These are phyloP conservation scores for Eucalyptus virginea DNA, from an alignment of 345 rosid species.

Conservation along the genomic window DNA sequence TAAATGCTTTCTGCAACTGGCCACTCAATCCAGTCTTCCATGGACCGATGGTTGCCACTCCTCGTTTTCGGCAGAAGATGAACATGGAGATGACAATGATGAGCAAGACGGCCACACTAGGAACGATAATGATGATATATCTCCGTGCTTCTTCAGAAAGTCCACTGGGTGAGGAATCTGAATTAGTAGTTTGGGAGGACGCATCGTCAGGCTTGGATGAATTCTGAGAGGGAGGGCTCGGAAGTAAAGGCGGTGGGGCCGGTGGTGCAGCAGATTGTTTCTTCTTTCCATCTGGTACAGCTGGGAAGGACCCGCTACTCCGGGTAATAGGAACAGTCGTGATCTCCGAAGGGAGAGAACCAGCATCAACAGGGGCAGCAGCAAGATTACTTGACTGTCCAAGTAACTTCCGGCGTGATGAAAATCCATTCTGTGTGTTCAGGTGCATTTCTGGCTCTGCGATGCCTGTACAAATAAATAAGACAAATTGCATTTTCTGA, in stretches of 20 bases:
- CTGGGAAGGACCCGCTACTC: slow-evolving; percentile 88
- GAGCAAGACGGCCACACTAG: slow-evolving; percentile 9
- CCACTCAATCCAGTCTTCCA: slow-evolving; percentile 97
- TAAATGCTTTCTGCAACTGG: slow-evolving; percentile 87
- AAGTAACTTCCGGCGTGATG: slow-evolving; percentile 50
- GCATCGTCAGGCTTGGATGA: not conserved
- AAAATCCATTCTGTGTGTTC: slow-evolving; percentile 15
- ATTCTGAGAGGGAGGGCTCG: not conserved
- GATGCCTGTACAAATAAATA: slow-evolving; percentile 7
- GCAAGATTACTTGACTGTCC: slow-evolving; percentile 56
- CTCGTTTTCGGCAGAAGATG: slow-evolving; percentile 30
- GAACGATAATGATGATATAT: slow-evolving; percentile 11
- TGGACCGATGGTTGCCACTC: slow-evolving; percentile 56
- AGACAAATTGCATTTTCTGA: not conserved
- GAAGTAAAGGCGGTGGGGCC: not conserved
- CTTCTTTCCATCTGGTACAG: slow-evolving; percentile 39
- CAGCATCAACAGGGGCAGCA: slow-evolving; percentile 29
- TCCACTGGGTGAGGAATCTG: not conserved
- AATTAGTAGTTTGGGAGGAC: not conserved
- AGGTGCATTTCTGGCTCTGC: slow-evolving; percentile 2
- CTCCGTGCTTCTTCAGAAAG: not conserved
- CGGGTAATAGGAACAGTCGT: slow-evolving; percentile 32
- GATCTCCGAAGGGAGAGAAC: slow-evolving; percentile 16
- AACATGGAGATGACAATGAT: slow-evolving; percentile 13
- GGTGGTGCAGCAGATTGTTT: slow-evolving; percentile 7